These are phyloP conservation scores for Evansstolkia leycettana DNA, from an alignment of 495 filamentous ascomycete genomes.

Conservation along the genomic window DNA sequence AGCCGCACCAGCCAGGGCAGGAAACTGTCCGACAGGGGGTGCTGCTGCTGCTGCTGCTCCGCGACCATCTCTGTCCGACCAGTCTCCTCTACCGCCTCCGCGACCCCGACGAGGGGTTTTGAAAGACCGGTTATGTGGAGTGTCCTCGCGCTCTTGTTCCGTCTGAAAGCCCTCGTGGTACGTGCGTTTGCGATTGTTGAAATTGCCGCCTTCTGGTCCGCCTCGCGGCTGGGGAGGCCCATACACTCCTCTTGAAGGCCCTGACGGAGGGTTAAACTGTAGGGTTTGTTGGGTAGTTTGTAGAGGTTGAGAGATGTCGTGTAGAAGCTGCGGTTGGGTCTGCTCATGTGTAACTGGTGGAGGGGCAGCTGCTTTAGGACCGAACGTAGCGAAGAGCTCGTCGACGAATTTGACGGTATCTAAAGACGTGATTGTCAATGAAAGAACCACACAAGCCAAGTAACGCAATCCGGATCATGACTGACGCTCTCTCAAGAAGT, in stretches of 20 bases:
- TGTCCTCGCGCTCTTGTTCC: slow-evolving; percentile 30
- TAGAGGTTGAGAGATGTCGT: slow-evolving; percentile 17
- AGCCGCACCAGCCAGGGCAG: slow-evolving; percentile 14
- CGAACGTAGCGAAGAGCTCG: slow-evolving; percentile 62
- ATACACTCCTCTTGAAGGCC: slow-evolving; percentile 17
- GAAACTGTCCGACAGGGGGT: slow-evolving; percentile 15
- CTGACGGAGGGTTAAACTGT: slow-evolving; percentile 24
- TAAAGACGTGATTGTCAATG: slow-evolving; percentile 19
- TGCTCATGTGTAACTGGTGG: slow-evolving; percentile 27
- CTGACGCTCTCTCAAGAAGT: slow-evolving; percentile 77
- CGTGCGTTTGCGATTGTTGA: slow-evolving; percentile 40
- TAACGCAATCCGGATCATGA: slow-evolving; percentile 6
- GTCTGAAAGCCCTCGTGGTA: slow-evolving; percentile 46
- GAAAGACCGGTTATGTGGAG: slow-evolving; percentile 41
- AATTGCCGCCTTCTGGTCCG: slow-evolving; percentile 5
- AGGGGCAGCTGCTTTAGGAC: slow-evolving; percentile 39
- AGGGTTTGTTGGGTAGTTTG: slow-evolving; percentile 12
- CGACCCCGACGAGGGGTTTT: slow-evolving; percentile 68
- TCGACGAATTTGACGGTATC: slow-evolving; percentile 70
- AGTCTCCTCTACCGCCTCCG: slow-evolving; percentile 41
- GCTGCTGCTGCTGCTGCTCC: slow-evolving; percentile 5
- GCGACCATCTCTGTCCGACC: slow-evolving; percentile 22
- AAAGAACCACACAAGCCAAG: too few relatives aligned
- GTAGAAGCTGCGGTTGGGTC: slow-evolving; percentile 39
- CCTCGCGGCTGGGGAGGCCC: slow-evolving; percentile 6